phyloP scores from a whole-genome alignment of 305 asterid genomes.

The Solanum aculeatissimum region DNA sequence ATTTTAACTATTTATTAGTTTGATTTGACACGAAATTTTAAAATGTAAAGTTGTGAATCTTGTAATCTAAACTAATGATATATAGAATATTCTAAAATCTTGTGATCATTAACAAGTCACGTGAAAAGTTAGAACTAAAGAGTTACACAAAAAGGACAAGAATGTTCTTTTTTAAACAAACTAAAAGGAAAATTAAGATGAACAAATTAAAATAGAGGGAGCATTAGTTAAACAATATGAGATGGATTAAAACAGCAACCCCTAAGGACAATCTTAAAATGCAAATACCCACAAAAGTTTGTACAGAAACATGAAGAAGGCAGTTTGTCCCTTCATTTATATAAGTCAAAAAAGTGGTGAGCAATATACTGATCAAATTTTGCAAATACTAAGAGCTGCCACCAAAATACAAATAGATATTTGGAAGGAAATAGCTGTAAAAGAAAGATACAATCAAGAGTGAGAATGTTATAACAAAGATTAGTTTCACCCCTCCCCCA shows the following conservation, averaged over 20 bases:
- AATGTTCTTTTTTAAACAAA: no score
- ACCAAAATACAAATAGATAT: slow-evolving; percentile 10
- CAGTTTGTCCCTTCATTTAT: neutral
- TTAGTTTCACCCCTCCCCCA: slow-evolving; percentile 12
- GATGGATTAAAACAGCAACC: neutral
- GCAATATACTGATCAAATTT: neutral
- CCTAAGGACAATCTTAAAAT: neutral
- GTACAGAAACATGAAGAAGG: neutral
- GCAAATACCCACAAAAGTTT: neutral
- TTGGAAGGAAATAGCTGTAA: slow-evolving; percentile 3
- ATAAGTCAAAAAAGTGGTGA: neutral
- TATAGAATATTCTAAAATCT: no score
- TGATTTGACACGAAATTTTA: no score
- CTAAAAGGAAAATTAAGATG: no score
- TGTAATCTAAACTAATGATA: no score
- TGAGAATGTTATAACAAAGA: slow-evolving; percentile 17
- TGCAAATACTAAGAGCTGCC: slow-evolving; percentile 7
- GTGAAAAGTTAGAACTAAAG: no score
- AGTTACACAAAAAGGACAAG: no score
- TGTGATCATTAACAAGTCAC: no score
- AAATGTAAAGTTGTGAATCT: no score
- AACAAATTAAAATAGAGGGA: no score
- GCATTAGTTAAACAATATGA: neutral
- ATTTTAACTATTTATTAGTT: no score
- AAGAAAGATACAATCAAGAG: slow-evolving; percentile 26